Base-by-base conservation (phyloP, 176 grass and related monocot species). In the Guadua angustifolia region DNA sequence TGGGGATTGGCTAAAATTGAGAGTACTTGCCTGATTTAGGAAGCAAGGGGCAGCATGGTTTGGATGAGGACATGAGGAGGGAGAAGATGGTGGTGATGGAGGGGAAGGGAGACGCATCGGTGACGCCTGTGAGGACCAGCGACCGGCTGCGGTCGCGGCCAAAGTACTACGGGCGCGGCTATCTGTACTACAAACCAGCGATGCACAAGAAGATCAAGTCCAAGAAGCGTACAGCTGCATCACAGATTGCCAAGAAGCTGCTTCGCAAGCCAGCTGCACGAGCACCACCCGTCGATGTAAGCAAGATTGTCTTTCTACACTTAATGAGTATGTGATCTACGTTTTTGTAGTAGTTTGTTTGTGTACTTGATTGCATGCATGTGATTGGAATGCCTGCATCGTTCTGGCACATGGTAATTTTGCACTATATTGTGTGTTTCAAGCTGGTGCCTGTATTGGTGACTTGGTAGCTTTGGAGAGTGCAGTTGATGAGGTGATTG, bases 161-260 rank as follows among this genome's bases (percentile, higher is more conserved):
- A 1, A 94, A 94, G 84, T 95, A 92, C 77, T 92, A 84, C 24
- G 84, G 74, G 17, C 86, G 90, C 42, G 45, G 87, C 2, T 94
- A 89, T 52, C 67, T 92, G 57, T 95, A 92, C 79, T 99, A 96
- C 66, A 84, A 95, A 11, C 87, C 91, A 57, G 46, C 57, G 36
- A 92, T 99, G 72, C 89, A 86, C 79, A 99, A 96, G 88, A 99
- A 94, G 87, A 82, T 96, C 17, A 95, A 95, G 59, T 79, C 95
- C 2, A 99, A 96, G 88, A 99, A 86, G 89, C 91, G 93, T 75
- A 89, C 93, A 14, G 80, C 97, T 15, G 93, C 97, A 18, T 90
- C 93, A 14, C 91, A 95, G 86, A 99, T 99, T 79, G 97, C 86
- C 46, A 99, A 99, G 82, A 99, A 96, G 88, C 65, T 99, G 33